Percentiles rank a stretch among this genome's conserved stretches.
These are phyloP conservation scores for Trichophyton schoenleinii DNA, from an alignment of 2,329 filamentous ascomycete genomes.

Conservation along the genomic window DNA sequence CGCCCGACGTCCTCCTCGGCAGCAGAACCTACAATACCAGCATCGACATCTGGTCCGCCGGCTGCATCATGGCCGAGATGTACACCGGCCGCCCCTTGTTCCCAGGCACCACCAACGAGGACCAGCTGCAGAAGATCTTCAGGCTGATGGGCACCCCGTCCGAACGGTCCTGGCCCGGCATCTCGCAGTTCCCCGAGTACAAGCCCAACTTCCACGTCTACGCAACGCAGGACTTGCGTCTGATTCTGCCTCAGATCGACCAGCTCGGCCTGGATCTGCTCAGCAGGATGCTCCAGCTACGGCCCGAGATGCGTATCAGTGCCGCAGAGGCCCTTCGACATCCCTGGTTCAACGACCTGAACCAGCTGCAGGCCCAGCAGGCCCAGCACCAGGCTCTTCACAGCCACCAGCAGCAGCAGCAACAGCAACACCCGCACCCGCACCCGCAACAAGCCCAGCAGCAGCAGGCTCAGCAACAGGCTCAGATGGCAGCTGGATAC, in stretches of 20 bases:
- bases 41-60: conserved; percentile 98
- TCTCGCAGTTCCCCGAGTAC: conserved; percentile 93
- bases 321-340: conserved; percentile 78
- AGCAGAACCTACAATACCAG: conserved; percentile 98
- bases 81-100: conserved; percentile 92
- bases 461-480: not conserved
- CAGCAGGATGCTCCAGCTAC: conserved; percentile 79
- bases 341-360: conserved; percentile 71
- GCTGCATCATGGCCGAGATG: conserved; percentile 99
- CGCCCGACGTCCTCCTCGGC: conserved; percentile 86
- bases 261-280: conserved; percentile 74
- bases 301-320: conserved; percentile 81
- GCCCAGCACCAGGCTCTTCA: conserved; percentile 29
- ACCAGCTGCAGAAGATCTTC: conserved; percentile 95
- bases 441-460: conserved; percentile 9
- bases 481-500: conserved; percentile 24
- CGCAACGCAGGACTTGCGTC: conserved; percentile 75
- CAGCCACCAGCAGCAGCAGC: conserved; percentile 17
- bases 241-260: conserved; percentile 84
- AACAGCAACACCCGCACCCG: conserved; percentile 14
- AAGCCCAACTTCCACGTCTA: conserved; percentile 92
- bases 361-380: conserved; percentile 40
- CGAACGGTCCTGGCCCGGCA: conserved; percentile 89
- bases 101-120: conserved; percentile 94
- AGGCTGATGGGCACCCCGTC: conserved; percentile 96